Percentiles rank a stretch among this genome's conserved stretches.
Evolutionary conservation across 2,329 filamentous ascomycete species (phyloP).

Genomic region (Rutstroemia sp.): DNA sequence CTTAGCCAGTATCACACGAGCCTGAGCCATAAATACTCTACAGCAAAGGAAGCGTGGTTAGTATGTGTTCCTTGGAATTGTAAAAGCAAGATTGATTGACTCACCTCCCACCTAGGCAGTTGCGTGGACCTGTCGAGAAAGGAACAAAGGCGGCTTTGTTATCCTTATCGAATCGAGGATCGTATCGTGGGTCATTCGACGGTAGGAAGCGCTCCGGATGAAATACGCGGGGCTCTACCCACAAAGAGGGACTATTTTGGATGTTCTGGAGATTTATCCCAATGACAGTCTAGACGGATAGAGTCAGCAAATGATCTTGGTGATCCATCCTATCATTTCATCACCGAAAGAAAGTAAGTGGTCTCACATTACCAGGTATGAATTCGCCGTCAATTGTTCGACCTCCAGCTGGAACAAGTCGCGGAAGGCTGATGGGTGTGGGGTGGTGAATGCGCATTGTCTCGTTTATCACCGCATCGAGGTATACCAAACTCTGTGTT

Average conservation of each 20-base stretch:
- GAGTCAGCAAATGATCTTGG: background rate
- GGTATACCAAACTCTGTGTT: background rate
- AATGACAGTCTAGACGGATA: background rate
- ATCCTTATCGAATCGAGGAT: background rate
- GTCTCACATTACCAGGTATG: constrained; percentile 5
- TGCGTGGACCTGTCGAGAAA: background rate
- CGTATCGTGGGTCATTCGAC: background rate
- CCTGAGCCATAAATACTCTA: background rate
- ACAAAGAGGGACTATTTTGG: background rate
- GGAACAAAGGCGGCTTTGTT: background rate
- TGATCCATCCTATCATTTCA: too few relatives aligned
- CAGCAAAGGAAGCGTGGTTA: background rate
- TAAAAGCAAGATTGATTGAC: background rate
- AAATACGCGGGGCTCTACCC: background rate
- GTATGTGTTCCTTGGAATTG: background rate
- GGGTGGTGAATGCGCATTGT: constrained; percentile 11
- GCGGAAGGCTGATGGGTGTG: background rate
- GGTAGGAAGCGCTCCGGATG: constrained; percentile 1
- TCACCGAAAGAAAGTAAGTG: too few relatives aligned
- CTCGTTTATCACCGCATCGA: constrained; percentile 8
- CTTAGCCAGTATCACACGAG: background rate
- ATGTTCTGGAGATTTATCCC: background rate
- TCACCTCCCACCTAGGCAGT: constrained; percentile 1
- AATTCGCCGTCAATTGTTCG: constrained; percentile 4
- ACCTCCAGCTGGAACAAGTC: constrained; percentile 3